Evolutionary conservation across 2,329 filamentous ascomycete genomes (phyloP), one percentile per base, ranked within the genome.

Genomic region (Talaromyces islandicus): DNA sequence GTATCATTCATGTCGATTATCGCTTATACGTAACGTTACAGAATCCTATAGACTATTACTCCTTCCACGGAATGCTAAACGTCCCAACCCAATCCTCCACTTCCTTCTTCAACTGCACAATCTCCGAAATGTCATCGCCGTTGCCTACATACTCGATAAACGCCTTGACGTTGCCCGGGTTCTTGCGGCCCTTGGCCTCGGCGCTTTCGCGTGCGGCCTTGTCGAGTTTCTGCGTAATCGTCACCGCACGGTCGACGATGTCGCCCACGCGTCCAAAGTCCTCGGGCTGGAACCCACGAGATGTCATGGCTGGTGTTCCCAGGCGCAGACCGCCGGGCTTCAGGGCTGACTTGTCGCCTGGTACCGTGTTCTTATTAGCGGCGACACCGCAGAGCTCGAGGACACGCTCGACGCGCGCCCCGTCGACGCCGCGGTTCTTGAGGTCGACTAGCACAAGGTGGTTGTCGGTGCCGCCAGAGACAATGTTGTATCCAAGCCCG

Each of bases 341-440:
- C 71, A 99, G 85, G 1, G 94, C 94, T 0, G 92, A 96, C 73
- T 88, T 91, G 78, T 99, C 94, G 50, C 93, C 94, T 1, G 94
- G 94, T 0, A 97, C 93, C 7, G 94, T 97, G 80, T 99, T 99
- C 84, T 99, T 99, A 83, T 99, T 99, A 73, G 90, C 89, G n/a
- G 94, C 94, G 57, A 97, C 93, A 68, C 93, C 93, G 66, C 95
- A 91, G 53, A 96, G 85, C 75, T 97, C 92, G 25, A 97, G 84
- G 17, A 96, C 87, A 53, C 91, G 88, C 80, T 97, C 92, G 14
- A 96, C 91, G 57, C 92, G 88, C 25, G 94, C 94, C 71, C 94
- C 94, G 71, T 99, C 94, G 19, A 99, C 86, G 64, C 80, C 83
- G 74, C 90, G 85, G 72, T 92, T 87, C 75, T 95, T 92, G 66